Percentiles rank a stretch among this genome's conserved stretches.
Conservation (phyloP, 768 basidiomycete species). For the Mycena rebaudengoi region DNA sequence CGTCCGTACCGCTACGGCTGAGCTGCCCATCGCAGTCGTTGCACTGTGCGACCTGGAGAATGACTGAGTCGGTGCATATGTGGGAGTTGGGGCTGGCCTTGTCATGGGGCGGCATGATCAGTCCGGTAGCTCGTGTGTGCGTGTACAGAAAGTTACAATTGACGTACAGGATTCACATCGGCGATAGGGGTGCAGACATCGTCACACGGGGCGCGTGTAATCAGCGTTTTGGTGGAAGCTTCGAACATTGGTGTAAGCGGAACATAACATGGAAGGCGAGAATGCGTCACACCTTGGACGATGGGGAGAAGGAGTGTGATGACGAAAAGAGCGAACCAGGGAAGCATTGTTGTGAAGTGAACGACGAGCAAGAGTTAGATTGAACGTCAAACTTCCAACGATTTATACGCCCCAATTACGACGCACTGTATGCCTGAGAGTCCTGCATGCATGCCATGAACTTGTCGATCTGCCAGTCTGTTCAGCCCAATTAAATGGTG, state of each 20-base stretch:
- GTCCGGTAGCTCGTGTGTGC: neutral
- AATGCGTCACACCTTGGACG: neutral
- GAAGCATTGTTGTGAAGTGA: too few species aligned
- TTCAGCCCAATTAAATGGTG: too few species aligned
- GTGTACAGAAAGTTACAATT: neutral
- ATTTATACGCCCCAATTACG: too few species aligned
- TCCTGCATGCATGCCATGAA: too few species aligned
- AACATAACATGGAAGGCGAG: neutral
- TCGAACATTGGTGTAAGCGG: neutral
- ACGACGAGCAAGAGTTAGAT: too few species aligned
- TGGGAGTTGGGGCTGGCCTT: neutral
- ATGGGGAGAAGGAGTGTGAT: too few species aligned
- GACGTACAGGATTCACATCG: neutral
- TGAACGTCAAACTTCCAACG: too few species aligned
- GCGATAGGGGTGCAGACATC: neutral
- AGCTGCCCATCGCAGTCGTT: neutral
- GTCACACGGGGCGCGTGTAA: neutral
- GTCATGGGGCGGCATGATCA: neutral
- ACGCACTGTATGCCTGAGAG: too few species aligned
- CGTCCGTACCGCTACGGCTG: neutral
- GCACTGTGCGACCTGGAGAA: neutral
- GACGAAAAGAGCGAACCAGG: too few species aligned
- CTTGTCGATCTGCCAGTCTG: too few species aligned
- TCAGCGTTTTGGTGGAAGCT: neutral
- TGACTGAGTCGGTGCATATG: neutral